Evolutionary conservation across 768 basidiomycete genomes (phyloP).

Genomic region (Pulveroboletus sp.): DNA sequence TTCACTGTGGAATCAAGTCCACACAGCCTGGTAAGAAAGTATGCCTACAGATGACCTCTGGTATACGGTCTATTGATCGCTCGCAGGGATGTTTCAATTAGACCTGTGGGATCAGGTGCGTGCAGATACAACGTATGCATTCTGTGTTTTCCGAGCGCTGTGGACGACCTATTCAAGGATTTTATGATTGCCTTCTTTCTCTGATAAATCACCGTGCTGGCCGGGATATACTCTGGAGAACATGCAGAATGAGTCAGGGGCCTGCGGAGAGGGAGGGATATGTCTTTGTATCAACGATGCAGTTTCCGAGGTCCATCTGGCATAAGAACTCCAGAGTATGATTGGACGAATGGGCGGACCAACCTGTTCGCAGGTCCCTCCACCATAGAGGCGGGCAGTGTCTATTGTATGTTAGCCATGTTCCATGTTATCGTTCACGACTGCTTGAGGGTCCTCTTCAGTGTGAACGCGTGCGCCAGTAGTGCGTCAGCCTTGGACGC

Average conservation of each 20-base stretch:
- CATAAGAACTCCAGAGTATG: slow-evolving; percentile 9
- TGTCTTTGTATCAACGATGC: no score
- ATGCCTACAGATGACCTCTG: slow-evolving; percentile 17
- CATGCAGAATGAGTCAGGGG: no score
- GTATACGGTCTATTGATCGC: slow-evolving; percentile 41
- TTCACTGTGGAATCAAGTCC: not conserved
- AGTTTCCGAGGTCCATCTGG: not conserved
- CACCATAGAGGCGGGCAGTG: slow-evolving; percentile 19
- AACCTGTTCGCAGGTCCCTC: slow-evolving; percentile 22
- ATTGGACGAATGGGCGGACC: not conserved
- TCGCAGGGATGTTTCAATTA: no score
- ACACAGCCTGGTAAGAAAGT: no score
- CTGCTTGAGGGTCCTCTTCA: slow-evolving; percentile 9
- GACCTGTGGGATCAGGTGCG: slow-evolving; percentile 25
- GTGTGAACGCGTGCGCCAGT: slow-evolving; percentile 10
- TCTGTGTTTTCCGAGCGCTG: slow-evolving; percentile 6
- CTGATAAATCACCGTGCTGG: no score
- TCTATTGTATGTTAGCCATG: slow-evolving; percentile 19
- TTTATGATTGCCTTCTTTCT: not conserved
- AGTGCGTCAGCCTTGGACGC: no score
- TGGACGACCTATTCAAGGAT: slow-evolving; percentile 10
- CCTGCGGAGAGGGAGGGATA: no score
- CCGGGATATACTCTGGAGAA: no score
- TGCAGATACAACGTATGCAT: slow-evolving; percentile 40
- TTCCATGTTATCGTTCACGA: not conserved